These are phyloP conservation scores for Coelastrella sp. DNA, from an alignment of 139 green algal species.

Conservation along the genomic window DNA sequence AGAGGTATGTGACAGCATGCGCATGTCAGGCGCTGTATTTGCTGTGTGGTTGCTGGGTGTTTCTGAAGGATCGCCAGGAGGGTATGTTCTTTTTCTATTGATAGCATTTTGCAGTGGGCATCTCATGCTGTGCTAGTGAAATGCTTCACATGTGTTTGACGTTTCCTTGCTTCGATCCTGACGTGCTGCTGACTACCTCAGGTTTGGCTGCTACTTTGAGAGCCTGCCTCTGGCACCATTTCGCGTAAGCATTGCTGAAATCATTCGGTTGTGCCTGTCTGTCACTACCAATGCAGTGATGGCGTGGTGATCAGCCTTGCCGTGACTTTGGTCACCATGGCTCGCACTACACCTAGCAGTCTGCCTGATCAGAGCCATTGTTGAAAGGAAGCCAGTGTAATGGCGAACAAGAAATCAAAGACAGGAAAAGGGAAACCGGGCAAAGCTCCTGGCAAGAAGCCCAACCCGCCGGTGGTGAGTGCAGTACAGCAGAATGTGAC, in stretches of 20 bases:
- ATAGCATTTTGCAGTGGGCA: no score
- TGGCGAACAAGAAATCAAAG: constrained; percentile 53
- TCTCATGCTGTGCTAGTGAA: no score
- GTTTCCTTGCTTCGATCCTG: not conserved
- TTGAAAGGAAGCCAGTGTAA: not conserved
- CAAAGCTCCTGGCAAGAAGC: constrained; percentile 50
- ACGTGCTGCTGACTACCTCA: not conserved
- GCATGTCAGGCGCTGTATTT: not conserved
- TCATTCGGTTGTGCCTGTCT: not conserved
- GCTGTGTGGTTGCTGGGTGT: no score
- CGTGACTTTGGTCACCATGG: not conserved
- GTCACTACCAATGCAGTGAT: not conserved
- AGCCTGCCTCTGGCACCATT: not conserved
- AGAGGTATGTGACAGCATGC: not conserved
- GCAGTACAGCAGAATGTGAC: not conserved
- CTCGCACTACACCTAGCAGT: not conserved
- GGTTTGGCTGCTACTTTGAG: not conserved
- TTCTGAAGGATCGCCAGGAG: no score
- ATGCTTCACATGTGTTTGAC: not conserved
- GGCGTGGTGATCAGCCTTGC: not conserved
- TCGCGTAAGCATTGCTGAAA: not conserved
- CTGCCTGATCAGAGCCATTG: not conserved
- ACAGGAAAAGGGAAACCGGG: constrained; percentile 45
- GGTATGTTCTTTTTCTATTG: no score
- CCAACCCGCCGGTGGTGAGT: constrained; percentile 27